Conservation (phyloP, 768 basidiomycete species). For the Hydnomerulius pinastri region DNA sequence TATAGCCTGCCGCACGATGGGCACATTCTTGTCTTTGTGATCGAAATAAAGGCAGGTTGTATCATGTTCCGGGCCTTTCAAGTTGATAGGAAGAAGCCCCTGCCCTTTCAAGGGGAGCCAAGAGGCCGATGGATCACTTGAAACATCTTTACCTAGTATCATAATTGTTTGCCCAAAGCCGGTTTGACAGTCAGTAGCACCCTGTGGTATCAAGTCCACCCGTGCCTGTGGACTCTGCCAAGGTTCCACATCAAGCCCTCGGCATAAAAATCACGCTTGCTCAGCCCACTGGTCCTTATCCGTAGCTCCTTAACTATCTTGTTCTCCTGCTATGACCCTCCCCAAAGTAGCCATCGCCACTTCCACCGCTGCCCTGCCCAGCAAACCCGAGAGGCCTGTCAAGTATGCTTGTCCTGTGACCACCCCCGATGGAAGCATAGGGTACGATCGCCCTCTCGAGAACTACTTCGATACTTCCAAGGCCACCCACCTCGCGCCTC, state of each 20-base stretch:
- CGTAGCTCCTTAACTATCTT: slow-evolving; percentile 4
- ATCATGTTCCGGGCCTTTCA: too few relatives aligned
- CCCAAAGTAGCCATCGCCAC: slow-evolving; percentile 6
- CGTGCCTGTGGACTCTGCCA: neutral
- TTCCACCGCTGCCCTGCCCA: slow-evolving; percentile 12
- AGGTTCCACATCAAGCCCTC: too few relatives aligned
- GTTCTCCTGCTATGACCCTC: slow-evolving; percentile 12
- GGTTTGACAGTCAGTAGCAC: too few relatives aligned
- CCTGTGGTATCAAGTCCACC: too few relatives aligned
- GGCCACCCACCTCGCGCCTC: slow-evolving; percentile 16
- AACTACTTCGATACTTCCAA: slow-evolving; percentile 28
- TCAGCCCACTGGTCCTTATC: neutral
- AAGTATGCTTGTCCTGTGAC: slow-evolving; percentile 12
- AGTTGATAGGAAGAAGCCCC: too few relatives aligned
- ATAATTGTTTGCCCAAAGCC: too few relatives aligned
- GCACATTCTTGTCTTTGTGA: too few relatives aligned
- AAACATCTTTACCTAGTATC: too few relatives aligned
- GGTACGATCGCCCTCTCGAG: slow-evolving; percentile 23
- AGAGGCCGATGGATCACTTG: too few relatives aligned
- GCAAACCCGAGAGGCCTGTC: slow-evolving; percentile 12
- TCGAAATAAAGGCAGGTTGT: too few relatives aligned
- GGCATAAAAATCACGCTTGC: neutral
- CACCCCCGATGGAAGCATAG: slow-evolving; percentile 14
- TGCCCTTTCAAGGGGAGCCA: too few relatives aligned
- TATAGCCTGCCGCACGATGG: too few relatives aligned